Conservation (phyloP, 495 filamentous ascomycete genomes). For the Penicillium turbatum region DNA sequence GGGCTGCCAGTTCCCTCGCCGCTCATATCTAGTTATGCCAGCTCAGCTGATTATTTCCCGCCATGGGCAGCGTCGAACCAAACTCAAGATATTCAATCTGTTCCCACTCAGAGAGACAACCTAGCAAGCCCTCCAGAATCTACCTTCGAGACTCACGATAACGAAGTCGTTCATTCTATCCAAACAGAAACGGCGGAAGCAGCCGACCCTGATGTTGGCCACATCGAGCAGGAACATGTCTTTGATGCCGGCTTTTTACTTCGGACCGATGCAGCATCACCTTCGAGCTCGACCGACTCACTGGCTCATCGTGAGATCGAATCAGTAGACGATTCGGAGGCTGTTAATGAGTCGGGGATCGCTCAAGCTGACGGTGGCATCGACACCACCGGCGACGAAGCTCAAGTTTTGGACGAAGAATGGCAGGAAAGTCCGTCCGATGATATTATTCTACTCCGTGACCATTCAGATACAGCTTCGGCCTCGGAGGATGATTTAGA, state of each 20-base stretch:
- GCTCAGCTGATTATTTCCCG: conserved; percentile 31
- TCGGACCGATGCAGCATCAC: not conserved
- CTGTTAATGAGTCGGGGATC: not conserved
- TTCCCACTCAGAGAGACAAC: not conserved
- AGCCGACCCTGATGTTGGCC: not conserved
- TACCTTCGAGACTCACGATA: not conserved
- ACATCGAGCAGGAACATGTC: not conserved
- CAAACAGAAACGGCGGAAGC: not conserved
- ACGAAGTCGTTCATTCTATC: not conserved
- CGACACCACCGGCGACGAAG: not conserved
- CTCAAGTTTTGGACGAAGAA: not conserved
- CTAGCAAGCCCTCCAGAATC: not conserved
- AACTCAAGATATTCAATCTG: conserved; percentile 6
- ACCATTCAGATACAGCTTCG: too few relatives aligned
- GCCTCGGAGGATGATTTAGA: not conserved
- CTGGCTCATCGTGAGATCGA: not conserved
- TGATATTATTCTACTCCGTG: too few relatives aligned
- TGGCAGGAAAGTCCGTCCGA: not conserved
- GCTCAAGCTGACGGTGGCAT: not conserved
- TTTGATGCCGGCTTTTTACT: not conserved
- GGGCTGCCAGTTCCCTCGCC: conserved; percentile 46
- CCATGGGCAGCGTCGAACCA: conserved; percentile 12
- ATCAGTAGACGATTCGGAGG: not conserved
- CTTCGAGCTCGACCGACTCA: not conserved
- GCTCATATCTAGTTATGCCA: conserved; percentile 29